Base-by-base conservation (phyloP, 306 rosid species). In the Dalbergia cochinchinensis region DNA sequence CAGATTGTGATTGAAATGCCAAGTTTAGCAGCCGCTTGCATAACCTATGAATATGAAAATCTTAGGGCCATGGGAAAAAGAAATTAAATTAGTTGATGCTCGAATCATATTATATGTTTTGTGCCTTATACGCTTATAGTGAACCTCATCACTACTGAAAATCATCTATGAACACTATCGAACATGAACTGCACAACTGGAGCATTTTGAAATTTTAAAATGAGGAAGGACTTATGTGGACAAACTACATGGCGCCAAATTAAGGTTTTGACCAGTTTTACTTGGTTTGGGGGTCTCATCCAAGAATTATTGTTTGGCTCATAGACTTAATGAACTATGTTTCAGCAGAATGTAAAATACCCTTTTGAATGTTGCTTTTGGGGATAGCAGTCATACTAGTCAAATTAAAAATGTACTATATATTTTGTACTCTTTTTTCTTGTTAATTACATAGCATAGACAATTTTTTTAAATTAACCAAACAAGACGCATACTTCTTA, bases 21-120 rank as follows among this genome's bases (percentile, higher is more conserved):
- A 57, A 92, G 92, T 83, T 84, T 91, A 18, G 91, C 89, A 78
- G 99, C 96, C 76, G 90, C 78, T 87, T 90, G 90, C 92, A 85
- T 90, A 73, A 92, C 97, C 99, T 95, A 77, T 26, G 65, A 80
- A 60, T 39, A 71, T 22, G 62, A 66, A n/a, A 76, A 54, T 73
- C 54, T 72, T 77, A 85, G 70, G 41, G 55, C 47, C 53, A 64
- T 69, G 70, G 39, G 26, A 20, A 20, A 13, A n/a, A 65, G 14
- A 66, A 35, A 34, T 10, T 62, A 77, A 74, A 83, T 65, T 9
- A 69, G 64, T 63, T 20, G 78, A 59, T 68, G 77, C 51, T 58
- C 35, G 59, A 53, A 69, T 9, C 35, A 66, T 68, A 35, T 54
- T 44, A 45, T 77, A 34, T 61, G 61, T 68, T 70, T 48, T 64